Evolutionary conservation across 202 grass and related monocot species (phyloP).

Genomic region (Elaeis oleifera): DNA sequence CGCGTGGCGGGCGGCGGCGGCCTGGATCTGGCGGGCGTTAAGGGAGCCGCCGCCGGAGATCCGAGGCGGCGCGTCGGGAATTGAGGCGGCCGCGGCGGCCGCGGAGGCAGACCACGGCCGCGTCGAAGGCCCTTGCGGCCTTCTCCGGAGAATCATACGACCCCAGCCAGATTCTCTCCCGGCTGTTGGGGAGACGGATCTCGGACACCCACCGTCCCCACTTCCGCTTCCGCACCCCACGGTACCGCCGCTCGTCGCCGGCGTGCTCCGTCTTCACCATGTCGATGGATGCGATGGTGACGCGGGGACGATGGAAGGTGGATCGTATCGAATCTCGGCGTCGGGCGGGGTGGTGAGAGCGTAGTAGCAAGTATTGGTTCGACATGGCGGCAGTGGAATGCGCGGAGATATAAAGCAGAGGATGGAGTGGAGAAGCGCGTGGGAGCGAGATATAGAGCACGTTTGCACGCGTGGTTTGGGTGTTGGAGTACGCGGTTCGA

Average conservation of each 20-base stretch:
- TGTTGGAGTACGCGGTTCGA: too few relatives aligned
- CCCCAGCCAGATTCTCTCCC: conserved; percentile 74
- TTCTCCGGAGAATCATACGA: conserved; percentile 77
- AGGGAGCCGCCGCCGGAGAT: conserved; percentile 15
- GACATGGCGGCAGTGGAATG: too few relatives aligned
- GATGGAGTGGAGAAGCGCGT: too few relatives aligned
- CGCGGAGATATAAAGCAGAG: too few relatives aligned
- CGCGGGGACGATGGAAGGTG: too few relatives aligned
- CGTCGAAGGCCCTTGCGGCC: conserved; percentile 79
- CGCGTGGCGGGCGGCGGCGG: conserved; percentile 59
- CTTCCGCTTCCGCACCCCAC: conserved; percentile 55
- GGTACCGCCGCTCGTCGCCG: conserved; percentile 33
- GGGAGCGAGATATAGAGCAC: too few relatives aligned
- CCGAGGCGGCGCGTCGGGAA: conserved; percentile 59
- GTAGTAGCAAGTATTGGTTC: too few relatives aligned
- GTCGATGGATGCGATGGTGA: too few relatives aligned
- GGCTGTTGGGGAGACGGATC: conserved; percentile 75
- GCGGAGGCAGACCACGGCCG: conserved; percentile 76
- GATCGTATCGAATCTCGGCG: too few relatives aligned
- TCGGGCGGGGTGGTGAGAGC: too few relatives aligned
- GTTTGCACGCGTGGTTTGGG: too few relatives aligned
- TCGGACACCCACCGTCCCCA: conserved; percentile 43
- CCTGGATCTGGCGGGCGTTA: conserved; percentile 57
- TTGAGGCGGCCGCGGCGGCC: conserved; percentile 44
- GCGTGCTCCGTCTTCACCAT: too few relatives aligned